A percentile compares a stretch with the other conserved stretches of the same genome.
Evolutionary conservation across 768 basidiomycete species (phyloP).

Genomic region (Tylopilus sp.): DNA sequence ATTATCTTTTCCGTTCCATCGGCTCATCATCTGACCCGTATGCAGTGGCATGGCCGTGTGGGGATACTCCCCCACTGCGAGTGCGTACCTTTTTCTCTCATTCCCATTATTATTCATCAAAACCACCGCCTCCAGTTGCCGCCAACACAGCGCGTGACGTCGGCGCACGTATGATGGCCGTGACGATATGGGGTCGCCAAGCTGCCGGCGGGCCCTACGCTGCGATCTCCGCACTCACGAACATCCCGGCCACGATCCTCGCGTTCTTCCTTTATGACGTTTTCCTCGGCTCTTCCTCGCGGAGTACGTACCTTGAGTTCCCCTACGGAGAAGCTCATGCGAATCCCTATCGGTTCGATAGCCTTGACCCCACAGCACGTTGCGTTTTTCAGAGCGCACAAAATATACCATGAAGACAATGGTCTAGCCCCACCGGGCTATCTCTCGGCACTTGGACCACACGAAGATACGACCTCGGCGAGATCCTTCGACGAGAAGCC

Average conservation of each 20-base stretch:
- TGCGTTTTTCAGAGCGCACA: slow-evolving; percentile 19
- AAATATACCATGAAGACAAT: slow-evolving; percentile 25
- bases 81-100: slow-evolving; percentile 28
- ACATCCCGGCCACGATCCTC: slow-evolving; percentile 60
- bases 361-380: slow-evolving; percentile 24
- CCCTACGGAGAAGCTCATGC: slow-evolving; percentile 7
- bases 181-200: slow-evolving; percentile 57
- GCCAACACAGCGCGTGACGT: slow-evolving; percentile 69
- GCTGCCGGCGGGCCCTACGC: slow-evolving; percentile 55
- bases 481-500: slow-evolving; percentile 15
- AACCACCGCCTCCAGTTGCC: slow-evolving; percentile 38
- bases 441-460: slow-evolving; percentile 15
- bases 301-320: slow-evolving; percentile 41
- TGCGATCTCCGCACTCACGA: slow-evolving; percentile 61
- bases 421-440: slow-evolving; percentile 20
- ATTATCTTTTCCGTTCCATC: background rate
- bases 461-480: slow-evolving; percentile 1
- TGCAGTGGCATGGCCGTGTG: slow-evolving; percentile 54
- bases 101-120: background rate
- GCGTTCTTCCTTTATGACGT: slow-evolving; percentile 53
- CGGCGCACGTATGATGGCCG: slow-evolving; percentile 56
- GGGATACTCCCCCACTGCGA: slow-evolving; percentile 52
- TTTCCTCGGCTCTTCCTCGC: slow-evolving; percentile 54
- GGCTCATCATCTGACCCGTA: background rate
- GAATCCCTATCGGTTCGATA: slow-evolving; percentile 3